These are phyloP conservation scores for Torrubiellomyces zombiae DNA, from an alignment of 2,329 filamentous ascomycete genomes.

Conservation along the genomic window DNA sequence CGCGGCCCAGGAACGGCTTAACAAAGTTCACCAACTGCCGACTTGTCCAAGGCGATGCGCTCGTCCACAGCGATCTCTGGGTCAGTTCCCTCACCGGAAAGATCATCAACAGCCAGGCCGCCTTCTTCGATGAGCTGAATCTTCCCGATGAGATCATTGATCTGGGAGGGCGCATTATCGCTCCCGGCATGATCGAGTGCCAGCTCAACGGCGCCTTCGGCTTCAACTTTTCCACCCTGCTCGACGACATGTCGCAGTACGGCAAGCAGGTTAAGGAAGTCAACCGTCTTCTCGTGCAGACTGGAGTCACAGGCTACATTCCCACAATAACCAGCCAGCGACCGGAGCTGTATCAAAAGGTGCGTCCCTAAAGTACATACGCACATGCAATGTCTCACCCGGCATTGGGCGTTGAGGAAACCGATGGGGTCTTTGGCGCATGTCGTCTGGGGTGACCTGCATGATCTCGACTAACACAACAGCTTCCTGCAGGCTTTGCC, in stretches of 20 bases:
- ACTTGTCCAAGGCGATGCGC: constrained; percentile 47
- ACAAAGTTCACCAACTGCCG: constrained; percentile 85
- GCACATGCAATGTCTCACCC: no score
- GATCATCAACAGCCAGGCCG: constrained; percentile 54
- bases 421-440: no score
- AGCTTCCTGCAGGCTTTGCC: constrained; percentile 40
- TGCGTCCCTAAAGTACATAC: constrained; percentile 20
- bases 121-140: constrained; percentile 50
- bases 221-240: constrained; percentile 75
- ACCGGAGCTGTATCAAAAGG: constrained; percentile 67
- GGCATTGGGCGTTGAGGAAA: no score
- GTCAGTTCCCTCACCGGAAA: constrained; percentile 68
- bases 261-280: constrained; percentile 54
- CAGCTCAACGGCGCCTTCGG: constrained; percentile 88
- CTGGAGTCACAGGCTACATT: constrained; percentile 75
- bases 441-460: no score
- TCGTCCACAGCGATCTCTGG: constrained; percentile 75
- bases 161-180: constrained; percentile 66
- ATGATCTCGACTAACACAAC: no score
- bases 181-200: constrained; percentile 76
- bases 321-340: constrained; percentile 73
- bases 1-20: constrained; percentile 34
- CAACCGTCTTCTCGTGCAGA: constrained; percentile 55
- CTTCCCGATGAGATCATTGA: constrained; percentile 62
- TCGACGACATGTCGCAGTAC: constrained; percentile 53